Evolutionary conservation across 352 stramenopile genomes (phyloP).

Genomic region (Pseudoperonospora humuli): DNA sequence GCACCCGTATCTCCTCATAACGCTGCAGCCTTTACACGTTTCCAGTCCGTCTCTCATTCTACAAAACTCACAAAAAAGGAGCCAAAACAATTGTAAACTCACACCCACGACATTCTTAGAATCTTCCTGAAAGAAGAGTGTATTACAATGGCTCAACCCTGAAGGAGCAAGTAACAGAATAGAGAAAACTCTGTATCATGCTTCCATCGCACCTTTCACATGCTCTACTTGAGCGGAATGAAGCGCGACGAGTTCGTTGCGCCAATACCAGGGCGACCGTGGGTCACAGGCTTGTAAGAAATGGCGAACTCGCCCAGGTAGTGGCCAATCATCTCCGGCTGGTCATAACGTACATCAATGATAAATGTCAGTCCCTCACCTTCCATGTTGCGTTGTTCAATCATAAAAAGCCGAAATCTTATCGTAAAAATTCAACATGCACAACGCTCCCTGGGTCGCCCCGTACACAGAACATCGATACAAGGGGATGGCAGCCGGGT

Average conservation of each 20-base stretch:
- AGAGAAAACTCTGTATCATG: neutral
- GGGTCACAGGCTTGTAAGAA: constrained; percentile 96
- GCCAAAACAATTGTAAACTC: constrained; percentile 12
- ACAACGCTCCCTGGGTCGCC: constrained; percentile 71
- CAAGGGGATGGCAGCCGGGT: constrained; percentile 56
- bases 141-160: constrained; percentile 83
- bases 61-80: neutral
- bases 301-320: constrained; percentile 99
- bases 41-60: constrained; percentile 14
- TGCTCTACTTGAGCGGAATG: constrained; percentile 97
- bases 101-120: constrained; percentile 6
- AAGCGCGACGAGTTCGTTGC: constrained; percentile 97
- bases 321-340: constrained; percentile 99
- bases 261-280: constrained; percentile 98
- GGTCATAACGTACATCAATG: constrained; percentile 4
- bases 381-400: neutral
- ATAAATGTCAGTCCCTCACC: constrained; percentile 17
- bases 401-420: neutral
- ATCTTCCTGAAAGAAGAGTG: constrained; percentile 36
- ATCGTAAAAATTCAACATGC: constrained; percentile 9
- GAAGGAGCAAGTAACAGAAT: constrained; percentile 20
- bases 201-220: constrained; percentile 11
- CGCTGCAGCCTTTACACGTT: neutral
- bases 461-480: constrained; percentile 86
- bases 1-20: constrained; percentile 16